A percentile compares a stretch with the other conserved stretches of the same genome.
Evolutionary conservation across 2,329 filamentous ascomycete genomes (phyloP).

Genomic region (Neoascochyta sp.): DNA sequence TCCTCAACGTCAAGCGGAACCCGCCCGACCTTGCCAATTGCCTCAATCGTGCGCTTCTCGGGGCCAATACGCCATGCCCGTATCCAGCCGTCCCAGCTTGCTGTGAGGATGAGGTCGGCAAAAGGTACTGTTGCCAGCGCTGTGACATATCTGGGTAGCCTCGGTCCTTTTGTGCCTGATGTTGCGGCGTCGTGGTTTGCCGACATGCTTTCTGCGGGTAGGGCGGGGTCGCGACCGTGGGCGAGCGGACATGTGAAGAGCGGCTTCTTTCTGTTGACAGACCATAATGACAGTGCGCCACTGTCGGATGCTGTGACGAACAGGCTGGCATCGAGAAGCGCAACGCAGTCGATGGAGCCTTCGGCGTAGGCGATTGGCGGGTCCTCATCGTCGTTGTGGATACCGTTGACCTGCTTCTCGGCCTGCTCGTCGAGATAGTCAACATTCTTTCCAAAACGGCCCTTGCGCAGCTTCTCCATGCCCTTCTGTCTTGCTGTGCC

Average conservation of each 20-base stretch:
- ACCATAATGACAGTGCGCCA: slow-evolving; percentile 82
- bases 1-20: slow-evolving; percentile 19
- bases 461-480: slow-evolving; percentile 35
- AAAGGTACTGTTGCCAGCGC: slow-evolving; percentile 82
- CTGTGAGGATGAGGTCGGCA: slow-evolving; percentile 83
- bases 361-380: slow-evolving; percentile 53
- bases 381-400: slow-evolving; percentile 42
- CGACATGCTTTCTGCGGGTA: slow-evolving; percentile 65
- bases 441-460: slow-evolving; percentile 31
- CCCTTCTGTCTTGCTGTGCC: slow-evolving; percentile 47
- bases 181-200: slow-evolving; percentile 59
- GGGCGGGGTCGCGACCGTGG: slow-evolving; percentile 75
- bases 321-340: slow-evolving; percentile 80
- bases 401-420: slow-evolving; percentile 42
- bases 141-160: slow-evolving; percentile 79
- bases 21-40: slow-evolving; percentile 62
- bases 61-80: slow-evolving; percentile 75
- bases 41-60: slow-evolving; percentile 72
- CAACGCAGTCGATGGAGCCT: slow-evolving; percentile 86
- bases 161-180: slow-evolving; percentile 48
- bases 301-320: slow-evolving; percentile 96
- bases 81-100: slow-evolving; percentile 90
- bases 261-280: slow-evolving; percentile 89
- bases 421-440: slow-evolving; percentile 46
- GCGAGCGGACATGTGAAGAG: slow-evolving; percentile 74